Conservation (phyloP, 257 asterid genomes). For the Fraxinus quadrangulata region DNA sequence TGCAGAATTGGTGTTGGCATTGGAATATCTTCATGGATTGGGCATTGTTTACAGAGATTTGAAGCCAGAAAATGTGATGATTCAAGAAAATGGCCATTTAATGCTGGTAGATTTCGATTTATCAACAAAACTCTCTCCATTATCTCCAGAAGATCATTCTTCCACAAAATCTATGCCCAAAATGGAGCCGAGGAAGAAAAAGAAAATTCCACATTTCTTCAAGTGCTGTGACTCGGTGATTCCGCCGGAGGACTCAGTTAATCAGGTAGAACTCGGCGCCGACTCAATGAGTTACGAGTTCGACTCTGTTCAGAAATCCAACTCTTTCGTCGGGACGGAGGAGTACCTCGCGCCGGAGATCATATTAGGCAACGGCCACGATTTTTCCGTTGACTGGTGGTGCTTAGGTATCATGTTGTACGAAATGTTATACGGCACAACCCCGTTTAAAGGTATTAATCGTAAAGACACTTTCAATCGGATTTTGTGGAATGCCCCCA, state of each 20-base stretch:
- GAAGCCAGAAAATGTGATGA: conserved; percentile 95
- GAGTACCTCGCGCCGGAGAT: conserved; percentile 96
- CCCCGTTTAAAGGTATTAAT: conserved; percentile 78
- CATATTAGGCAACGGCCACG: conserved; percentile 81
- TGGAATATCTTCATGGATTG: conserved; percentile 77
- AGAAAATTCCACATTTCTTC: conserved; percentile 26
- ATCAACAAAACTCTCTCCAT: conserved; percentile 64
- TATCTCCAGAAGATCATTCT: conserved; percentile 45
- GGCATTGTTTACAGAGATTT: conserved; percentile 90
- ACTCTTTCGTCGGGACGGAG: conserved; percentile 96
- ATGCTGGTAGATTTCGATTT: conserved; percentile 96
- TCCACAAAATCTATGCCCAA: conserved; percentile 30
- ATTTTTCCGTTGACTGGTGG: conserved; percentile 97
- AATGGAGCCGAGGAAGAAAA: conserved; percentile 36
- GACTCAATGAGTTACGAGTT: conserved; percentile 40
- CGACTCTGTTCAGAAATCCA: conserved; percentile 58
- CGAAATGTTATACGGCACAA: conserved; percentile 90
- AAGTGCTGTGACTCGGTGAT: conserved; percentile 47
- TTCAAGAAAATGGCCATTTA: conserved; percentile 81
- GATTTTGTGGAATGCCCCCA: conserved; percentile 48
- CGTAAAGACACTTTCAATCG: conserved; percentile 70
- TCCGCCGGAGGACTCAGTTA: conserved; percentile 46
- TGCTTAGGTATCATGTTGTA: conserved; percentile 76
- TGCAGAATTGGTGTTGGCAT: conserved; percentile 79
- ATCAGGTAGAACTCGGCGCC: conserved; percentile 34